Evolutionary conservation across 768 basidiomycete genomes (phyloP), one percentile per base, ranked within the genome.

Genomic region (Lactarius sanguifluus): DNA sequence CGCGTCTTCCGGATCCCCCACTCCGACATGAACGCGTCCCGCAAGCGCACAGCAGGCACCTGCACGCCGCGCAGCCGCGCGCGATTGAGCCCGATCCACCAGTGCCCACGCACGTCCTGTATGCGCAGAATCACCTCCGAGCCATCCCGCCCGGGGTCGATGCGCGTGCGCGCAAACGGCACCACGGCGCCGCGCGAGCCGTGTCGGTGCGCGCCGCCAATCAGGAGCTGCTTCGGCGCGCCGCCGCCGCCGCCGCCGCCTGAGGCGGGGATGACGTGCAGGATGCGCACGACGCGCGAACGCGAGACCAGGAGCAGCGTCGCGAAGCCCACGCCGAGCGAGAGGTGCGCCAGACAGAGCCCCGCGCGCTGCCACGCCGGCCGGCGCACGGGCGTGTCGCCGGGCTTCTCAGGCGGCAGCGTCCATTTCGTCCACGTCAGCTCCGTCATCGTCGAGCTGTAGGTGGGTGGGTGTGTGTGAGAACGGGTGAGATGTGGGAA

Each of bases 391-490:
- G 62, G 54, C n/a, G 18, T 52, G 18, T 66, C 64, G 65, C 41
- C 62, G 12, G 68, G 47, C 45, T 64, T 59, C 43, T 57, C 47
- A 16, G 69, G 69, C 18, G 62, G 67, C 2, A 59, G 20, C 3
- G 62, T 66, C 70, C 70, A 71, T 32, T 64, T 66, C 28, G 59
- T 61, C 70, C 70, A 71, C n/a, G 69, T 70, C 20, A 70, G 28
- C 60, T 71, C 68, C 32, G 70, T 64, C 70, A 71, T 71, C 2
- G 70, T 64, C 7, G 68, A 70, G 30, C 70, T 71, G 30, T 4
- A 12, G 34, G 32, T 3, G 5, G 13, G 38, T 12, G 41, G 28
- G n/a, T n/a, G 55, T 62, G n/a, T n/a, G 55, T 62, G 43, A n/a
- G 55, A 56, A 32, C n/a, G 23, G 23, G 18, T 20, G n/a, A 20